Base-by-base conservation (phyloP, 495 filamentous ascomycete genomes). In the Penicillium canescens region DNA sequence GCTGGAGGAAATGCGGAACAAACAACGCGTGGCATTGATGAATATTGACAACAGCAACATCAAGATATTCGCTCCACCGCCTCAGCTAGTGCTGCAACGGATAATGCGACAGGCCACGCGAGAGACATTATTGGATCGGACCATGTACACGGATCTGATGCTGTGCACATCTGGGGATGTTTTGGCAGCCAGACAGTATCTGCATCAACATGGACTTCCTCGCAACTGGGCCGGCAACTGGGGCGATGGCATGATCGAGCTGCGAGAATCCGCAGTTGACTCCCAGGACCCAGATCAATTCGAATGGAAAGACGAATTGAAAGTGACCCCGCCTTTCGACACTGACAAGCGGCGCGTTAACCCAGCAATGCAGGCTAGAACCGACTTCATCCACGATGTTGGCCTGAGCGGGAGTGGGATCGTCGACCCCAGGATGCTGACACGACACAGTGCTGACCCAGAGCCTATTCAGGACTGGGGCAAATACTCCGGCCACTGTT, bases 171-270 rank as follows among this genome's bases (percentile, higher is more conserved):
- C 50, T 0, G 48, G 51, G 1, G 70, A 76, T 21, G 36, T 76
- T 11, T 36, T 59, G 5, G 42, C 51, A 8, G 72, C 69, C 18
- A 65, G 62, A 41, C 50, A 52, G 14, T 75, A 63, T 35, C 36
- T 78, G 24, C 42, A 55, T 4, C 65, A 55, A 35, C 64, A 51
- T 7, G 58, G 55, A 0, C 54, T 76, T 3, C 59, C 70, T 14
- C 46, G 31, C 12, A 55, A 18, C 3, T 60, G 67, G 44, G 69
- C 62, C 14, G 75, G 75, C 0, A 42, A 58, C 24, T 78, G 75
- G 73, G 60, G 54, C 12, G 61, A 64, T 24, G 57, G 50, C 48
- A 42, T 66, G 24, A 51, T 60, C n/a, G 40, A 38, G 23, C 40
- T 64, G 37, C 52, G 38, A 20, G 23, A 51, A 31, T 42, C 53